A percentile compares a stretch with the other conserved stretches of the same genome.
phyloP scores from a whole-genome alignment of 768 basidiomycete species.

The Basidioascus undulatus region DNA sequence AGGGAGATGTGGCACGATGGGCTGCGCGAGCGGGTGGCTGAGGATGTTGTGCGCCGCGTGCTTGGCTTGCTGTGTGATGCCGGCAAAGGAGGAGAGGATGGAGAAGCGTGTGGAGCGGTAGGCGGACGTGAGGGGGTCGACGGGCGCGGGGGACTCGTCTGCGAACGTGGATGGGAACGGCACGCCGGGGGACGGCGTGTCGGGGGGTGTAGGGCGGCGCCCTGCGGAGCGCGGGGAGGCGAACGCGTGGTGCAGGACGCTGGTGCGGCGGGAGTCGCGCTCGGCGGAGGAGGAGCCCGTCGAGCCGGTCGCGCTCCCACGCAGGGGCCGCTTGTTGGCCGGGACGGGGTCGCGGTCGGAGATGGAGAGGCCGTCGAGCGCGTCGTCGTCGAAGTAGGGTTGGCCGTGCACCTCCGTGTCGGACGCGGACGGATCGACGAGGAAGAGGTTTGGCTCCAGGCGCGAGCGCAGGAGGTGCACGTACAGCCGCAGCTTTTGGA shows the following conservation, averaged over 20 bases:
- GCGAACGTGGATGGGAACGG: too few species aligned
- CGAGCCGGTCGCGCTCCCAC: background rate
- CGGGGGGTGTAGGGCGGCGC: too few species aligned
- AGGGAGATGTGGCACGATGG: conserved; percentile 84
- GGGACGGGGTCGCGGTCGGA: conserved; percentile 50
- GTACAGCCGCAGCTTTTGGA: conserved; percentile 49
- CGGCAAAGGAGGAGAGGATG: conserved; percentile 78
- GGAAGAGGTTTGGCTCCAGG: conserved; percentile 60
- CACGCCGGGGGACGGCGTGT: too few species aligned
- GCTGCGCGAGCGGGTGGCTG: conserved; percentile 84
- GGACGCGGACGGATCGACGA: conserved; percentile 75
- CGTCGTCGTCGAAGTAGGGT: conserved; percentile 59
- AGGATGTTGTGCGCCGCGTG: conserved; percentile 86
- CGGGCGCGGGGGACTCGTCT: too few species aligned
- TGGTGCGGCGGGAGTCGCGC: too few species aligned
- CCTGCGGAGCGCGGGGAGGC: too few species aligned
- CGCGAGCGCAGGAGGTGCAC: conserved; percentile 63
- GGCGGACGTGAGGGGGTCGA: conserved; percentile 15
- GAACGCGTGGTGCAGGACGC: too few species aligned
- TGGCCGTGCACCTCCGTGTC: conserved; percentile 81
- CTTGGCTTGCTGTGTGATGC: conserved; percentile 67
- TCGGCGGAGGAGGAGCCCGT: conserved; percentile 23
- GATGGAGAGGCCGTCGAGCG: conserved; percentile 57
- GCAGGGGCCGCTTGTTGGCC: conserved; percentile 24
- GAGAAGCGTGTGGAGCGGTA: conserved; percentile 41